Evolutionary conservation across 2,329 filamentous ascomycete genomes (phyloP), one percentile per base, ranked within the genome.

Genomic region (Orbilia javanica): DNA sequence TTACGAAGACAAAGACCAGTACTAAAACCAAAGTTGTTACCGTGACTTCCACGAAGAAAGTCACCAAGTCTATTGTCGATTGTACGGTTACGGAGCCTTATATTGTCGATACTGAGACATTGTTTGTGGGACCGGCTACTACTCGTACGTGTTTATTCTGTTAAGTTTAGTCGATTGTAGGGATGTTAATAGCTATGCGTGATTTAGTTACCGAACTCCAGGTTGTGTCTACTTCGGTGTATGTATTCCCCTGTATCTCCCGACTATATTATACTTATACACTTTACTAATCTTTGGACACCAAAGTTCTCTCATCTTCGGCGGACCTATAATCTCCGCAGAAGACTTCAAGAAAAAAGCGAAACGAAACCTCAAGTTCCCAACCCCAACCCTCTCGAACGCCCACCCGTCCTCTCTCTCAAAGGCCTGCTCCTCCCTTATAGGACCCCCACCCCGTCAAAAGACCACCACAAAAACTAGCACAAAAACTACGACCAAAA

Each of bases 81-180:
- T 71, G 60, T 36, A 62, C 48, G 13, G 22, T 31, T 11, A 66
- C 66, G 36, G 73, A 66, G 20, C 36, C 73, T 29, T 77, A 71
- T 71, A 34, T 42, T 22, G 71, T 71, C 39, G 73, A 77, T 67
- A 77, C 73, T 10, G 63, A 48, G 50, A 71, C 60, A 1, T 53
- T 77, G 39, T 77, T 50, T 46, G 44, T 71, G 1, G 73, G 73
- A 7, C 66, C 73, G 15, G 60, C 39, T 31, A 67, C 73, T 25
- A 77, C 73, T 6, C 39, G 72, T 72, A 55, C 22, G 67, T 70
- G 36, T 48, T 29, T 15, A 8, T 63, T 44, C 44, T 67, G 1
- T 48, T 44, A 0, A 15, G n/a, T 50, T 50, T 0, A 29, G 5
- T 10, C 11, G 22, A 34, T 20, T 46, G 2, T 4, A 46, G 34